Evolutionary conservation across 768 basidiomycete species (phyloP).

Genomic region (Tephrocybe sp.): DNA sequence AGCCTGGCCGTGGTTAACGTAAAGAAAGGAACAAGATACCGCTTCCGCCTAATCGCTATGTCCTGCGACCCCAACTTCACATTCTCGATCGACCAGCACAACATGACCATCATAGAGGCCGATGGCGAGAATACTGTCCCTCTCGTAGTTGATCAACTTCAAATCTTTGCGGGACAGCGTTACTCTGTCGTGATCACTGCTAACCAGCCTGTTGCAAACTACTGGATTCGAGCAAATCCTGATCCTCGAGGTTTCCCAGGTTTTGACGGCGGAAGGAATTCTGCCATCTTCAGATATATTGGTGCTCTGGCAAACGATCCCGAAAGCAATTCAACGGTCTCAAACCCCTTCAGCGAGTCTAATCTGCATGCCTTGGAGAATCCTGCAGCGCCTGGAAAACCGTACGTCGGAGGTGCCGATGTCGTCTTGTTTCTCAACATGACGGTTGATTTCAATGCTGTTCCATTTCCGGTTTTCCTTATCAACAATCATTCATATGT

Average conservation of each 20-base stretch:
- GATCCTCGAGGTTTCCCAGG: constrained; percentile 19
- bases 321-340: constrained; percentile 23
- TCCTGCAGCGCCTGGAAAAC: constrained; percentile 29
- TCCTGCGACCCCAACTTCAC: constrained; percentile 34
- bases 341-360: constrained; percentile 18
- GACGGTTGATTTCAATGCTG: constrained; percentile 12
- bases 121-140: constrained; percentile 46
- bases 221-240: constrained; percentile 46
- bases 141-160: constrained; percentile 39
- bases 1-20: constrained; percentile 20
- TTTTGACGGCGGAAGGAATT: constrained; percentile 40
- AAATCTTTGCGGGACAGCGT: constrained; percentile 36
- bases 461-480: constrained; percentile 21
- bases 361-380: constrained; percentile 31
- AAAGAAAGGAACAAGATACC: constrained; percentile 21
- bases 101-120: constrained; percentile 53
- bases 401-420: constrained; percentile 40
- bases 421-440: constrained; percentile 36
- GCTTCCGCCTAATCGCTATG: too few relatives aligned
- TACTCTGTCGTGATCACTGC: constrained; percentile 39
- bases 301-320: constrained; percentile 49
- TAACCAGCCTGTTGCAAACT: constrained; percentile 47
- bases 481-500: constrained; percentile 31
- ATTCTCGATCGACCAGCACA: constrained; percentile 47
- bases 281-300: constrained; percentile 51